These are phyloP conservation scores for Chloris gayana DNA, from an alignment of 176 grass and related monocot genomes.

Conservation along the genomic window DNA sequence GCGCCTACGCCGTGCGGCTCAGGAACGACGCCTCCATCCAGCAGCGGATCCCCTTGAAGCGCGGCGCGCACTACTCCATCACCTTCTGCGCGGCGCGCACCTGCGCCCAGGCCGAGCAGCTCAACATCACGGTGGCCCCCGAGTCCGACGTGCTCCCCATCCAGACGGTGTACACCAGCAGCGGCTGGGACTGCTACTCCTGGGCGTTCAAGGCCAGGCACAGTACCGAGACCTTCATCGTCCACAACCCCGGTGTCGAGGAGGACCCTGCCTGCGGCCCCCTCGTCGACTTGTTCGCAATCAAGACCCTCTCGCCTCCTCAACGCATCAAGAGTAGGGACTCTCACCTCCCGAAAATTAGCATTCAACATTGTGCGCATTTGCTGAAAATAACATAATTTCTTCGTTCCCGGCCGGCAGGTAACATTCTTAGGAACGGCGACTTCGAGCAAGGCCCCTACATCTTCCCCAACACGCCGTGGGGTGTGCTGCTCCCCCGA, in stretches of 20 bases:
- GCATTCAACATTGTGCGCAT: neutral
- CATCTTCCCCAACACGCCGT: constrained; percentile 46
- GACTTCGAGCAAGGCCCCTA: constrained; percentile 74
- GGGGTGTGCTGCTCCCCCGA: constrained; percentile 68
- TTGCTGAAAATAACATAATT: neutral
- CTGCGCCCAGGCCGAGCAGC: constrained; percentile 62
- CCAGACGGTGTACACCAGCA: constrained; percentile 65
- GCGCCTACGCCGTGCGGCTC: constrained; percentile 54
- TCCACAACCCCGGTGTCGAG: constrained; percentile 51
- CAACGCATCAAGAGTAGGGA: constrained; percentile 27
- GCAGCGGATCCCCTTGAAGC: constrained; percentile 45
- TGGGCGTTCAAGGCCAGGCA: constrained; percentile 51
- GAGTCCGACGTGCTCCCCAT: constrained; percentile 53
- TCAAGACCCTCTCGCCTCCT: constrained; percentile 39
- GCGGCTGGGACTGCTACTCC: constrained; percentile 65
- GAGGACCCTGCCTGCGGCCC: constrained; percentile 61
- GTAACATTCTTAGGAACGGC: constrained; percentile 58
- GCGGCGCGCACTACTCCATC: constrained; percentile 53
- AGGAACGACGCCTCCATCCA: constrained; percentile 60
- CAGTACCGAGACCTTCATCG: constrained; percentile 24
- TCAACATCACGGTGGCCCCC: constrained; percentile 51
- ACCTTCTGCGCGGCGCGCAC: constrained; percentile 71
- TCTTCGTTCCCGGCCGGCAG: neutral
- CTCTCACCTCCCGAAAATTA: neutral
- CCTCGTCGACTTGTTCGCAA: constrained; percentile 50